These are phyloP conservation scores for Marasmius tenuissimus DNA, from an alignment of 1,284 basidiomycete species.

Conservation along the genomic window DNA sequence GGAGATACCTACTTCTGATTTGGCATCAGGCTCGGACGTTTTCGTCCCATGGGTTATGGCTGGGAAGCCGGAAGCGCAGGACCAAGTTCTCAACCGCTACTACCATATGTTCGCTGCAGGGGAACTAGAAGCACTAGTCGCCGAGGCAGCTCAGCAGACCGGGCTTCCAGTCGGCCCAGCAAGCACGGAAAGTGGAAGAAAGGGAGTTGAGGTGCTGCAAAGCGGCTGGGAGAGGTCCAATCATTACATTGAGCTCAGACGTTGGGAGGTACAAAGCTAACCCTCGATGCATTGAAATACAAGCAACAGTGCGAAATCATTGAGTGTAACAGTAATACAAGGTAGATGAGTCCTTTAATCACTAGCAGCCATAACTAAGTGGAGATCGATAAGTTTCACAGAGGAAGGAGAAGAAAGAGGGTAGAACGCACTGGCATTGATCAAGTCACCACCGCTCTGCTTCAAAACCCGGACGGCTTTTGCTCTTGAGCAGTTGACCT, in stretches of 20 bases:
- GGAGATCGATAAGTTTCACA: conserved; percentile 13
- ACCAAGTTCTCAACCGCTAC: conserved; percentile 77
- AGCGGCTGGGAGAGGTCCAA: conserved; percentile 88
- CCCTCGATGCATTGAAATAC: conserved; percentile 16
- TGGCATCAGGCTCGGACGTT: conserved; percentile 40
- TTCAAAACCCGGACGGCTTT: conserved; percentile 88
- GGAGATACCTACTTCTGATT: conserved; percentile 43
- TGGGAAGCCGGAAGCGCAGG: conserved; percentile 16
- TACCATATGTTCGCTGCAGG: conserved; percentile 90
- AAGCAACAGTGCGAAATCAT: conserved; percentile 11
- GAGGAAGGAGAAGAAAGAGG: background rate
- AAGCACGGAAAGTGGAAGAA: conserved; percentile 13
- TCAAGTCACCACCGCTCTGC: conserved; percentile 88
- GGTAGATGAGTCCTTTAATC: conserved; percentile 42
- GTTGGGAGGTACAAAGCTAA: conserved; percentile 45
- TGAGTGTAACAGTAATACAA: conserved; percentile 19
- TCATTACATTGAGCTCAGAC: conserved; percentile 71
- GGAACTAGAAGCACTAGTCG: conserved; percentile 68
- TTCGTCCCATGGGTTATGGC: conserved; percentile 48
- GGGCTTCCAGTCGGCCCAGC: conserved; percentile 49
- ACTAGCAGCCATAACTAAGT: conserved; percentile 71
- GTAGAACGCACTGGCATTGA: conserved; percentile 84
- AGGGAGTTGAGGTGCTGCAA: conserved; percentile 65
- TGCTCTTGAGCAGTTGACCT: conserved; percentile 74
- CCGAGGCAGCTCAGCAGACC: conserved; percentile 60